These are phyloP conservation scores for Aureobasidium vineae DNA, from an alignment of 2,329 filamentous ascomycete genomes.

Conservation along the genomic window DNA sequence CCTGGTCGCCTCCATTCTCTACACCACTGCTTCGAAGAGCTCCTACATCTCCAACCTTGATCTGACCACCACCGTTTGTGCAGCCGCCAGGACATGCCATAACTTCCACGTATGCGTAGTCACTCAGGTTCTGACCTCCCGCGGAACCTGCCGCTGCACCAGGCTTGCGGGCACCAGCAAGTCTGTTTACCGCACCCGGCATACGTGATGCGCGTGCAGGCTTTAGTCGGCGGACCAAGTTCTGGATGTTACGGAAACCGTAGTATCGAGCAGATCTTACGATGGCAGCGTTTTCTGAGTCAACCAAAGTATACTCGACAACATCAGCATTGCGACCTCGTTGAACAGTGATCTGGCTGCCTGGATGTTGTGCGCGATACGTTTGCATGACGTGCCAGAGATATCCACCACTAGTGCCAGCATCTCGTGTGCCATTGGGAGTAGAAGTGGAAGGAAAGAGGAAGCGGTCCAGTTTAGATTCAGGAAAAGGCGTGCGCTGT, in stretches of 20 bases:
- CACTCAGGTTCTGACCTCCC: constrained; percentile 43
- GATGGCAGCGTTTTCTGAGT: constrained; percentile 47
- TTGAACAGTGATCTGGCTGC: constrained; percentile 66
- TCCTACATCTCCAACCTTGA: constrained; percentile 78
- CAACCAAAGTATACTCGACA: constrained; percentile 72
- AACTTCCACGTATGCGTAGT: constrained; percentile 94
- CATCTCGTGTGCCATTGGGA: constrained; percentile 47
- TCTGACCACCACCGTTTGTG: constrained; percentile 94
- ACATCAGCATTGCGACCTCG: constrained; percentile 89
- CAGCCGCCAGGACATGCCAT: constrained; percentile 99
- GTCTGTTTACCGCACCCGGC: constrained; percentile 65
- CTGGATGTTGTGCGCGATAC: constrained; percentile 67
- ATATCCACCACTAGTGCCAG: constrained; percentile 84
- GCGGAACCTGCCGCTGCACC: constrained; percentile 41
- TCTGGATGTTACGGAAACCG: constrained; percentile 97
- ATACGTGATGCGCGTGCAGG: constrained; percentile 74
- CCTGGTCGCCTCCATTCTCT: constrained; percentile 40
- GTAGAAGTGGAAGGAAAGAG: constrained; percentile 58
- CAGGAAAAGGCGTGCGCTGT: constrained; percentile 65
- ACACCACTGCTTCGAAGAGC: constrained; percentile 41
- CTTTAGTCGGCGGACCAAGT: constrained; percentile 88
- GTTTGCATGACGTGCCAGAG: constrained; percentile 79
- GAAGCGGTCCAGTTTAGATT: constrained; percentile 66
- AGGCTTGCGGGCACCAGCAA: constrained; percentile 56
- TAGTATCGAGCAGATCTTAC: constrained; percentile 90